These are phyloP conservation scores for Boletus huronensis DNA, from an alignment of 768 basidiomycete genomes.

Conservation along the genomic window DNA sequence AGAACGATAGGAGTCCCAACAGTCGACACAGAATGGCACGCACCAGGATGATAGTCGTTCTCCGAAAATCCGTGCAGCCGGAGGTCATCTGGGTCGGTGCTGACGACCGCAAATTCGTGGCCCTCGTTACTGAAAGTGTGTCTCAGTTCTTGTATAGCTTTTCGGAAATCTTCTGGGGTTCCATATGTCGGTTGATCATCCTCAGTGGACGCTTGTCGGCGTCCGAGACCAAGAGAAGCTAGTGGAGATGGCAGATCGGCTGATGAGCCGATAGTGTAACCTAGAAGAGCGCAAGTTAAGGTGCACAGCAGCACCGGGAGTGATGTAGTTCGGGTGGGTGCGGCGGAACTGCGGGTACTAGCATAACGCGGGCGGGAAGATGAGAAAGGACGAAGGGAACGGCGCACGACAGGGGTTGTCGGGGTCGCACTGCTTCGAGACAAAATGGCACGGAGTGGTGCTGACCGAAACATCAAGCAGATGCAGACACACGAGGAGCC, in stretches of 20 bases:
- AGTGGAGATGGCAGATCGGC: constrained; percentile 2
- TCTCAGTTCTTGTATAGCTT: constrained; percentile 50
- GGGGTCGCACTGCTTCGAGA: background rate
- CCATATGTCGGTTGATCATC: constrained; percentile 41
- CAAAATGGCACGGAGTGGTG: constrained; percentile 3
- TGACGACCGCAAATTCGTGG: constrained; percentile 30
- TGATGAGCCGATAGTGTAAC: constrained; percentile 22
- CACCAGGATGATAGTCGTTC: constrained; percentile 51
- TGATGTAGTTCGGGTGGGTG: background rate
- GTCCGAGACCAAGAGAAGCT: constrained; percentile 4
- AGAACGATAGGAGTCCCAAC: background rate
- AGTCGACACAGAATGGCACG: constrained; percentile 5
- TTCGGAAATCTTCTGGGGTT: constrained; percentile 47
- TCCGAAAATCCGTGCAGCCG: constrained; percentile 52
- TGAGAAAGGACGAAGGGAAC: background rate
- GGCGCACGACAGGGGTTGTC: background rate
- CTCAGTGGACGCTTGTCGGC: background rate
- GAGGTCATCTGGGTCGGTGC: constrained; percentile 51
- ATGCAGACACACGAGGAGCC: no score
- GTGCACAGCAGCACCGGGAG: constrained; percentile 15
- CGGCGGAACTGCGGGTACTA: constrained; percentile 1
- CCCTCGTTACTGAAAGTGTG: constrained; percentile 28
- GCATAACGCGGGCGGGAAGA: constrained; percentile 2
- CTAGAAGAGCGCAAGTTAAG: constrained; percentile 16
- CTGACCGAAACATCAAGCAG: constrained; percentile 15